These are phyloP conservation scores for Phycomyces blakesleeanus DNA, from an alignment of 192 early-diverging fungal genomes.

Conservation along the genomic window DNA sequence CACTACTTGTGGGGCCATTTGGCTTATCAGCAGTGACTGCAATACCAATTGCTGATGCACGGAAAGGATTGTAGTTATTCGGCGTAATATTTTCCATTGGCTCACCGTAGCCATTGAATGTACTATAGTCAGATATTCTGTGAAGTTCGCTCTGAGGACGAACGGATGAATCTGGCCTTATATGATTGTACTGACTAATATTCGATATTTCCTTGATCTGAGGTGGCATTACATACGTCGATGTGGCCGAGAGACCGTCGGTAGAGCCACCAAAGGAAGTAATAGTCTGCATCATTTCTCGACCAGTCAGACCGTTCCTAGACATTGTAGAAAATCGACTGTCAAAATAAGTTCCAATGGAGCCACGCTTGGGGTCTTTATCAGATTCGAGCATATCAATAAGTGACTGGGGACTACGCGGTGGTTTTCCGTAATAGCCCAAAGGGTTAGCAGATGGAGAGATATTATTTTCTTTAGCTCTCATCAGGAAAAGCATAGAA, in stretches of 20 bases:
- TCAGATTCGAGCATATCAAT: conserved; percentile 20
- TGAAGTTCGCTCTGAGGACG: background rate
- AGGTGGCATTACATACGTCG: background rate
- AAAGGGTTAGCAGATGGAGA: conserved; percentile 14
- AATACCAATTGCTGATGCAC: conserved; percentile 1
- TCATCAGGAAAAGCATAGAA: conserved; percentile 38
- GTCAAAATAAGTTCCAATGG: background rate
- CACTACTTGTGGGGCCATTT: background rate
- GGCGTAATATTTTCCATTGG: no score
- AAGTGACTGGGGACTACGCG: conserved; percentile 28
- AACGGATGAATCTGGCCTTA: background rate
- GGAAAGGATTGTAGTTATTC: background rate
- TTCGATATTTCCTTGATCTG: background rate
- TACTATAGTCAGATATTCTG: background rate
- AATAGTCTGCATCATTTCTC: background rate
- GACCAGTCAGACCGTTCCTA: background rate
- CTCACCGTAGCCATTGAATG: background rate
- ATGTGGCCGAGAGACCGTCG: background rate
- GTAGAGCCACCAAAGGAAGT: background rate
- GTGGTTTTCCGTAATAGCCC: conserved; percentile 32
- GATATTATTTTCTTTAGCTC: conserved; percentile 19
- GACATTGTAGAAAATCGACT: background rate
- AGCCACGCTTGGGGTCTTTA: background rate
- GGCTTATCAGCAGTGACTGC: background rate
- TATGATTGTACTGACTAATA: background rate